A percentile compares a stretch with the other conserved stretches of the same genome.
These are phyloP conservation scores for Stagonosporopsis chrysanthemi DNA, from an alignment of 2,329 filamentous ascomycete species.

Conservation along the genomic window DNA sequence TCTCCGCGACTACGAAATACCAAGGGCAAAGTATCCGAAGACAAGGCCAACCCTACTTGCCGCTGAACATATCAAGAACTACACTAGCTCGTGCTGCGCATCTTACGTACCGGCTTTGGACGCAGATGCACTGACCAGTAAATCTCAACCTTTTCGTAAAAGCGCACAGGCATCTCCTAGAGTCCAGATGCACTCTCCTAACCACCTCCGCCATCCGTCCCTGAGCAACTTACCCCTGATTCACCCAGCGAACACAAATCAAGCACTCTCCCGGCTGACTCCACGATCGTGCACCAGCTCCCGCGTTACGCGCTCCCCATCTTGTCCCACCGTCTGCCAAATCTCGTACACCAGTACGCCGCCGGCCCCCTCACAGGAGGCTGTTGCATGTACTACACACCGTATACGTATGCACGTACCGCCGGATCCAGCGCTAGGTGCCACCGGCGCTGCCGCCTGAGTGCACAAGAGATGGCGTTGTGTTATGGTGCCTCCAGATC, in stretches of 20 bases:
- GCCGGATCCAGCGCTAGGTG: slow-evolving; percentile 26
- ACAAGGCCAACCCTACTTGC: not conserved
- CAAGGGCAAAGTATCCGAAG: not conserved
- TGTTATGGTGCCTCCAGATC: slow-evolving; percentile 8
- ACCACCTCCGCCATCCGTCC: not conserved
- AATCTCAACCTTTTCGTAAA: not conserved
- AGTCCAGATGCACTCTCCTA: not conserved
- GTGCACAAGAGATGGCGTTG: slow-evolving; percentile 30
- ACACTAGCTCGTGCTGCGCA: not conserved
- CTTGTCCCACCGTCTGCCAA: slow-evolving; percentile 21
- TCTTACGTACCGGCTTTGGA: too few species aligned
- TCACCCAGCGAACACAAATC: not conserved
- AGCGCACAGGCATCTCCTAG: not conserved
- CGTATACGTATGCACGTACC: slow-evolving; percentile 29
- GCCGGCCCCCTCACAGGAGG: slow-evolving; percentile 4
- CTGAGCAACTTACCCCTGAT: not conserved
- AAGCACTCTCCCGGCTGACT: not conserved
- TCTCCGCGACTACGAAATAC: slow-evolving; percentile 5
- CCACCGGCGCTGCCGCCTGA: slow-evolving; percentile 31
- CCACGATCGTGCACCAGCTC: not conserved
- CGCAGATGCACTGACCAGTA: too few species aligned
- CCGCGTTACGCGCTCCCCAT: slow-evolving; percentile 2
- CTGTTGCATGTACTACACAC: slow-evolving; percentile 5
- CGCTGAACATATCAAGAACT: not conserved
- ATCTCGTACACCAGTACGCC: slow-evolving; percentile 6